Percentiles rank a stretch among this genome's conserved stretches.
Evolutionary conservation across 1,284 basidiomycete genomes (phyloP).

Genomic region (Ustanciosporium gigantosporum): DNA sequence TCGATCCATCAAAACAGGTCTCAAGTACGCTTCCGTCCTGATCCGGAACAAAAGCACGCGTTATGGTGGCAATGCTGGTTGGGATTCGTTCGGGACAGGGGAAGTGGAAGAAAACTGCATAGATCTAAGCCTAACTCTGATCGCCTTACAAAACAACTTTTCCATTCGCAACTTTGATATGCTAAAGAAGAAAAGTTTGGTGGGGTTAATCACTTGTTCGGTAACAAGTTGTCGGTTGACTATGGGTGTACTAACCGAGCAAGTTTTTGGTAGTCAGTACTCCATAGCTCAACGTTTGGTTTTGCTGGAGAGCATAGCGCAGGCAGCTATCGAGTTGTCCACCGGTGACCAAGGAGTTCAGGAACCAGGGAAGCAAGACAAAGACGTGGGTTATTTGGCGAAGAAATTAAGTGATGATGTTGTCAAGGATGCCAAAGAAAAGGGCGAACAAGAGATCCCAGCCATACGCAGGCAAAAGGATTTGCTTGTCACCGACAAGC

Average conservation of each 20-base stretch:
- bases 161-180: conserved; percentile 78
- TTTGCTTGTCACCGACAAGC: conserved; percentile 1
- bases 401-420: neutral
- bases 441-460: conserved; percentile 32
- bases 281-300: conserved; percentile 79
- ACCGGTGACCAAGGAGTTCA: conserved; percentile 33
- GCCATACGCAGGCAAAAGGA: conserved; percentile 9
- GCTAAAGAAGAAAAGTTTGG: conserved; percentile 75
- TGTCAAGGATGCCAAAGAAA: conserved; percentile 2
- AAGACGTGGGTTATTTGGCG: neutral
- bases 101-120: conserved; percentile 81
- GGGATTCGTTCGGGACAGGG: neutral
- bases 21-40: conserved; percentile 37
- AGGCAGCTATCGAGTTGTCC: conserved; percentile 82
- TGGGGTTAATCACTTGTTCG: conserved; percentile 79
- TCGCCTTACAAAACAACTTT: conserved; percentile 80
- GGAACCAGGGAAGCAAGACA: neutral
- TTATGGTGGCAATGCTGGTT: conserved; percentile 8
- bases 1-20: conserved; percentile 14
- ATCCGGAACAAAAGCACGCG: conserved; percentile 42
- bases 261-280: conserved; percentile 90
- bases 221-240: conserved; percentile 75
- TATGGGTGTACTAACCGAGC: conserved; percentile 74
- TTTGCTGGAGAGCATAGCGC: conserved; percentile 81
- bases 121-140: conserved; percentile 74